These are phyloP conservation scores for Extremus antarcticus DNA, from an alignment of 495 filamentous ascomycete species.

Conservation along the genomic window DNA sequence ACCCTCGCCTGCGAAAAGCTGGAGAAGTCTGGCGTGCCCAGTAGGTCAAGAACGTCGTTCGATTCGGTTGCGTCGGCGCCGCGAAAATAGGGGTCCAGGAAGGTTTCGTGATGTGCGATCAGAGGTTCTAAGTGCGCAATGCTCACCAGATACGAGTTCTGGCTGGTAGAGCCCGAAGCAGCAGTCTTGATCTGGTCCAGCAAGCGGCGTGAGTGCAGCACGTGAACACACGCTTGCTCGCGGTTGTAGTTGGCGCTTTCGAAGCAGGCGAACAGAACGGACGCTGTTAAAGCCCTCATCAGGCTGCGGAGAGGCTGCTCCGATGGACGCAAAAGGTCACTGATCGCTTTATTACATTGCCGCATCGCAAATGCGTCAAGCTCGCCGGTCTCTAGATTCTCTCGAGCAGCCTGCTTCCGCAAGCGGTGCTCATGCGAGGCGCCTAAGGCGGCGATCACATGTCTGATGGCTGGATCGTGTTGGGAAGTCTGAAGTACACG, in stretches of 20 bases:
- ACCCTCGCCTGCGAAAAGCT: not conserved
- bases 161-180: not conserved
- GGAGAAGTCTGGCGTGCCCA: not conserved
- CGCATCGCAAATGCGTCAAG: slow-evolving; percentile 1
- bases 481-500: not conserved
- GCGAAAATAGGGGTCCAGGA: not conserved
- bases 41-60: not conserved
- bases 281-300: not conserved
- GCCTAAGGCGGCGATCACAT: not conserved
- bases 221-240: not conserved
- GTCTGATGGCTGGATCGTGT: not conserved
- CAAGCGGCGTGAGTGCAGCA: not conserved
- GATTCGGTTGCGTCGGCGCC: not conserved
- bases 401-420: slow-evolving; percentile 1
- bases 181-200: not conserved
- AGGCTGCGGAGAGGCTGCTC: not conserved
- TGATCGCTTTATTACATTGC: slow-evolving; percentile 5
- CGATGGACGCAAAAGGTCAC: not conserved
- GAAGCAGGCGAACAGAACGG: not conserved
- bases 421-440: slow-evolving; percentile 1
- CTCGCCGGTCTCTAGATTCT: not conserved
- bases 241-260: not conserved
- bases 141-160: not conserved
- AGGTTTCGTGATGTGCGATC: not conserved
- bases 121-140: not conserved